phyloP scores from a whole-genome alignment of 352 stramenopile species.

The Phytophthora vignae region DNA sequence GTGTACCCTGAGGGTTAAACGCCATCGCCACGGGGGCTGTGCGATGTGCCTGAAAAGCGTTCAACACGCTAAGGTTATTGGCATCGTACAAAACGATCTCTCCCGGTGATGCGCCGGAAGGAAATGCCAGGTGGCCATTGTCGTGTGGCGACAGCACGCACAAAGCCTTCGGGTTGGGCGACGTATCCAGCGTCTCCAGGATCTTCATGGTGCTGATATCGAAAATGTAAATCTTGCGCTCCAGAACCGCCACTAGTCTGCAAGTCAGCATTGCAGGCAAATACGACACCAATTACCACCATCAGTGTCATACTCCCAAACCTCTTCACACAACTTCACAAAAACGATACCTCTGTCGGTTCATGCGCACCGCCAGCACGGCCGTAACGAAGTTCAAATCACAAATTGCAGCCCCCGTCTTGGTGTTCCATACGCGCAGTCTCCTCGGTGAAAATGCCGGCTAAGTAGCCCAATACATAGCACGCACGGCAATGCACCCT shows the following conservation, averaged over 20 bases:
- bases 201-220: constrained; percentile 96
- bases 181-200: constrained; percentile 92
- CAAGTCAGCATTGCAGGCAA: neutral
- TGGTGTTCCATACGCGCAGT: constrained; percentile 94
- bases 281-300: neutral
- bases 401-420: constrained; percentile 90
- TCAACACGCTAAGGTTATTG: constrained; percentile 92
- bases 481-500: neutral
- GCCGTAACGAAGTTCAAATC: constrained; percentile 93
- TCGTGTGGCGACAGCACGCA: constrained; percentile 89
- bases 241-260: constrained; percentile 85
- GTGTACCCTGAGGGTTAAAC: constrained; percentile 87
- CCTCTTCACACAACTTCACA: neutral
- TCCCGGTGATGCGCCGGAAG: constrained; percentile 77
- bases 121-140: constrained; percentile 88
- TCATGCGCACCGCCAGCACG: constrained; percentile 92
- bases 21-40: constrained; percentile 89
- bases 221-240: constrained; percentile 94
- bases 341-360: constrained; percentile 76
- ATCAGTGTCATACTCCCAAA: constrained; percentile 5
- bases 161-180: constrained; percentile 85
- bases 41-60: constrained; percentile 91
- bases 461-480: constrained; percentile 29
- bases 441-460: constrained; percentile 91
- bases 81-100: constrained; percentile 94